Evolutionary conservation across 352 stramenopile species (phyloP).

Genomic region (Phytophthora megakarya): DNA sequence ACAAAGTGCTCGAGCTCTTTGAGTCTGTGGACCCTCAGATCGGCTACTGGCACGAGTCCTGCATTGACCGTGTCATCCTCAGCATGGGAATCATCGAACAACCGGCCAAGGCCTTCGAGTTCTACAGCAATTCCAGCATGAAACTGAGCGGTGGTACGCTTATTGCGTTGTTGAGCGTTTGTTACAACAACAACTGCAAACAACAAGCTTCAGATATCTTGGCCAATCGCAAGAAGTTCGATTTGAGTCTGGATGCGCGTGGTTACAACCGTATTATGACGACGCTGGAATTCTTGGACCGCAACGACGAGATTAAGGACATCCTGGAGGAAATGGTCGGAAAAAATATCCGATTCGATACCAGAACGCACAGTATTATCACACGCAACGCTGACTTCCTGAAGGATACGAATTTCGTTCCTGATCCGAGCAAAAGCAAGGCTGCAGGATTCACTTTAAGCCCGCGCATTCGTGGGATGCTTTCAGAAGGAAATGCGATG

Average conservation of each 20-base stretch:
- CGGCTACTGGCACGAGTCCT: conserved; percentile 68
- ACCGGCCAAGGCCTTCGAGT: conserved; percentile 69
- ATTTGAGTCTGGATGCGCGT: conserved; percentile 66
- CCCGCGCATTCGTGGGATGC: conserved; percentile 52
- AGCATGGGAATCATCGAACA: conserved; percentile 67
- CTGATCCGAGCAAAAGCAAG: conserved; percentile 31
- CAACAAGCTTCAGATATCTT: conserved; percentile 76
- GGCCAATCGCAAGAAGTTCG: conserved; percentile 78
- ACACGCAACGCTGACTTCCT: conserved; percentile 54
- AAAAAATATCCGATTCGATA: conserved; percentile 61
- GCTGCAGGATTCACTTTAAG: conserved; percentile 37
- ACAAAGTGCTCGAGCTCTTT: conserved; percentile 60
- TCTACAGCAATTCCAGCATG: conserved; percentile 84
- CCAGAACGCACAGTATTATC: conserved; percentile 61
- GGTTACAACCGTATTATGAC: conserved; percentile 78
- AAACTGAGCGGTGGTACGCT: conserved; percentile 75
- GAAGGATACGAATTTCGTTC: conserved; percentile 46
- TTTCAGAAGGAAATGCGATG: conserved; percentile 37
- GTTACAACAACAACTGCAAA: conserved; percentile 67
- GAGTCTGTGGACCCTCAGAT: conserved; percentile 62
- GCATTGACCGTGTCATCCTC: conserved; percentile 74
- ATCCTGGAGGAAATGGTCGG: conserved; percentile 70
- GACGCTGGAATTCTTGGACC: conserved; percentile 76
- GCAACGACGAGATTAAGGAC: conserved; percentile 57
- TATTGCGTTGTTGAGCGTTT: conserved; percentile 73